Evolutionary conservation across 78 protist genomes (phyloP).

Genomic region (Dictyostelium firmibasis): DNA sequence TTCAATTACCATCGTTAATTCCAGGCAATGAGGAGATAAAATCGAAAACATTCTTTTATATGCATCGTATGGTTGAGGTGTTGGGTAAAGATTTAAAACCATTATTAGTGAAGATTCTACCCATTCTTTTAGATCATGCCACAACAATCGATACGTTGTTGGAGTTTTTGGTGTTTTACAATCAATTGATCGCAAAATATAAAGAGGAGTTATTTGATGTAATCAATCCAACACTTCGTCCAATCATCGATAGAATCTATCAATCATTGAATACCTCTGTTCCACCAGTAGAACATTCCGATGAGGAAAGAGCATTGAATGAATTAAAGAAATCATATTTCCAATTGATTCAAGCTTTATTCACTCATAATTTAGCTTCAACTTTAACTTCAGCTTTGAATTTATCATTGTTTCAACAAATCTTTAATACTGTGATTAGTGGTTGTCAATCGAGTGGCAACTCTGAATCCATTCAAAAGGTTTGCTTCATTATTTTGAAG

Average conservation of each 20-base stretch:
- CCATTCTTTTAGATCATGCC: constrained; percentile 2
- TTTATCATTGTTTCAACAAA: background rate
- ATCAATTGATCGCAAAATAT: constrained; percentile 47
- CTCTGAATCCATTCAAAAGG: constrained; percentile 40
- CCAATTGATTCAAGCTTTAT: constrained; percentile 13
- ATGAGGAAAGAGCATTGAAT: constrained; percentile 21
- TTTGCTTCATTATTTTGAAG: constrained; percentile 20
- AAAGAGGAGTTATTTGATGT: constrained; percentile 26
- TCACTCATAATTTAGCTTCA: background rate
- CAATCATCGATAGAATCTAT: constrained; percentile 1
- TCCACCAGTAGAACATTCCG: background rate
- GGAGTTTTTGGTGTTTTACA: constrained; percentile 53
- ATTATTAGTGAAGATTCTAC: background rate
- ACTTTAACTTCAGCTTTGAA: background rate
- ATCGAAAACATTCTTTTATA: constrained; percentile 50
- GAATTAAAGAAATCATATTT: constrained; percentile 35
- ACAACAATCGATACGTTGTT: background rate
- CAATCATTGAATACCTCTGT: background rate
- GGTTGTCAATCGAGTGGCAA: constrained; percentile 12
- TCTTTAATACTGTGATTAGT: background rate
- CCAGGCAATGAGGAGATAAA: constrained; percentile 53
- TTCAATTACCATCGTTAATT: constrained; percentile 35
- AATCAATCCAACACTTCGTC: constrained; percentile 11
- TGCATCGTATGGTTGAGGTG: constrained; percentile 77
- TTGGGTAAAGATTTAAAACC: constrained; percentile 65